Percentiles rank a stretch among this genome's conserved stretches.
Evolutionary conservation across 2,329 filamentous ascomycete species (phyloP).

Genomic region (Epichloe hybrida): DNA sequence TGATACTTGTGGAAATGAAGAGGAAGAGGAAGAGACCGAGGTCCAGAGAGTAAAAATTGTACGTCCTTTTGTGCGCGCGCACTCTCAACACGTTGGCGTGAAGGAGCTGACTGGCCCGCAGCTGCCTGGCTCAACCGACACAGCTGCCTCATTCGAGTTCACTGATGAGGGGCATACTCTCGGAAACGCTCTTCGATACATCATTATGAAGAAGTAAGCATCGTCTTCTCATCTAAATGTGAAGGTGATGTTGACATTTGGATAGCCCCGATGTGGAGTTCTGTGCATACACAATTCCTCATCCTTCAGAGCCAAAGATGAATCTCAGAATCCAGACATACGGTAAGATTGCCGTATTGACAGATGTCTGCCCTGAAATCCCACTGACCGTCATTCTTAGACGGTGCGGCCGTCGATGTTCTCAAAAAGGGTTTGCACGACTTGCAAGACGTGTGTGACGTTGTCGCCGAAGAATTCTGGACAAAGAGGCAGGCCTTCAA

Average conservation of each 20-base stretch:
- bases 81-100: not conserved
- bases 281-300: conserved; percentile 94
- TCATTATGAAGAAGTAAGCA: conserved; percentile 95
- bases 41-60: conserved; percentile 50
- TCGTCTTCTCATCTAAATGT: not conserved
- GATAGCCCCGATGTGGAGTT: conserved; percentile 87
- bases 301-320: conserved; percentile 93
- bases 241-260: conserved; percentile 2
- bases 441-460: conserved; percentile 82
- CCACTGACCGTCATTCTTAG: conserved; percentile 28
- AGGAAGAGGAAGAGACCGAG: conserved; percentile 34
- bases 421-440: conserved; percentile 83
- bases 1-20: conserved; percentile 16
- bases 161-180: conserved; percentile 88
- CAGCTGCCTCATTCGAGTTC: conserved; percentile 90
- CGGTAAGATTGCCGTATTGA: conserved; percentile 39
- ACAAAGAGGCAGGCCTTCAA: conserved; percentile 32
- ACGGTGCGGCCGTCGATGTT: conserved; percentile 68
- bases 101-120: conserved; percentile 23
- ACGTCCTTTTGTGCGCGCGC: conserved; percentile 11
- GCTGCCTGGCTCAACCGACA: conserved; percentile 75
- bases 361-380: conserved; percentile 6
- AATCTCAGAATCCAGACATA: conserved; percentile 96
- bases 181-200: conserved; percentile 83
- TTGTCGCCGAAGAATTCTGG: conserved; percentile 82